Conservation (phyloP, 768 basidiomycete species). For the Vararia minispora region DNA sequence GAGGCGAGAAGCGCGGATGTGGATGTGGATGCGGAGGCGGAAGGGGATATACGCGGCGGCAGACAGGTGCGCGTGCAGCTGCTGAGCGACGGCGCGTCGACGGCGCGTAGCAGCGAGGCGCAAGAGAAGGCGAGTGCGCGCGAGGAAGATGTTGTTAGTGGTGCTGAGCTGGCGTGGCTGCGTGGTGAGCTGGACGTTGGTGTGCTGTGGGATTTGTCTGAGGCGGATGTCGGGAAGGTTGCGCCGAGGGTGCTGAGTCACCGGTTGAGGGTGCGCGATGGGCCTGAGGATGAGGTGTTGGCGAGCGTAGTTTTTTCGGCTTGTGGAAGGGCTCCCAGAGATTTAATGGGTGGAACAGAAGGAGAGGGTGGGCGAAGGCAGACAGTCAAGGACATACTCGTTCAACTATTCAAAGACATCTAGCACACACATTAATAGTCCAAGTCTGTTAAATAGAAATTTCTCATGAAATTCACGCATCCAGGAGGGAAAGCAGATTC, state of each 20-base stretch:
- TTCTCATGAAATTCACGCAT: neutral
- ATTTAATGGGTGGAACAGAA: constrained; percentile 11
- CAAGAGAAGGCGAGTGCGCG: neutral
- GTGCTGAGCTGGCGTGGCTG: neutral
- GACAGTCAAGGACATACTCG: constrained; percentile 58
- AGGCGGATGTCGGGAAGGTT: constrained; percentile 65
- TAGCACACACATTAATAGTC: constrained; percentile 11
- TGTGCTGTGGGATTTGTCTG: constrained; percentile 46
- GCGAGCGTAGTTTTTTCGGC: constrained; percentile 54
- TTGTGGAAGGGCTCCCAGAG: constrained; percentile 9
- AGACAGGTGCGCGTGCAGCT: neutral
- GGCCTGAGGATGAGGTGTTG: constrained; percentile 60
- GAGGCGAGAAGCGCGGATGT: neutral
- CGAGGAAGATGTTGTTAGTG: neutral
- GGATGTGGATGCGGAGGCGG: no score
- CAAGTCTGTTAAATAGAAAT: neutral
- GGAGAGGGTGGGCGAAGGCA: constrained; percentile 27
- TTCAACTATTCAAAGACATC: constrained; percentile 44
- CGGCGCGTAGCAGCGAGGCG: neutral
- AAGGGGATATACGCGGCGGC: no score
- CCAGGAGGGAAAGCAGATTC: no score
- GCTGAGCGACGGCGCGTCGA: neutral
- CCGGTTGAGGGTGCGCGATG: constrained; percentile 57
- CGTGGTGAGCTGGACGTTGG: constrained; percentile 16
- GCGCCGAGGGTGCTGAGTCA: constrained; percentile 67